Evolutionary conservation across 306 rosid genomes (phyloP), one percentile per base, ranked within the genome.

Genomic region (Fragaria nilgerrensis): DNA sequence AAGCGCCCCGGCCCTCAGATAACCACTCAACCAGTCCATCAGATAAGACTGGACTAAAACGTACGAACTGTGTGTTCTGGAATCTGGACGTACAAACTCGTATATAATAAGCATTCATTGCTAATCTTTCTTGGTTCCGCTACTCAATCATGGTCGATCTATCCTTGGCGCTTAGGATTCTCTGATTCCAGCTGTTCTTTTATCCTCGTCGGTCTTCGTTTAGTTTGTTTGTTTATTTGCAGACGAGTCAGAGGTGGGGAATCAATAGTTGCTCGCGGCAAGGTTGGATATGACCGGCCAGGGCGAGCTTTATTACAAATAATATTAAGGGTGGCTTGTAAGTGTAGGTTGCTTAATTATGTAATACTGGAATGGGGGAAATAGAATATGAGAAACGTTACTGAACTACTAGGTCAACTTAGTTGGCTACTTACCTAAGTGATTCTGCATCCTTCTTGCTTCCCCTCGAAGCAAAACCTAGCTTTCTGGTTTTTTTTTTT

Each of bases 131-230:
- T 62, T 17, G 20, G 68, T 62, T 29, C 29, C 67, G 16, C 20
- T 62, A 29, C 67, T 62, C 67, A 13, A 62, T 27, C 67, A 27
- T 62, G 67, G 67, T 62, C 34, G 34, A 32, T 32, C 67, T 62
- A 19, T 62, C 37, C 67, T 27, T 27, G 20, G 20, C 9, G 67
- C 67, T 62, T 62, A 25, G 67, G 67, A 62, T 62, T 7, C 67
- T 29, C 14, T 62, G 10, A 62, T 25, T 62, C 41, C 67, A 62
- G 20, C 67, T 27, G 67, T 62, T 27, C 15, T 12, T 29, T 27
- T 12, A 17, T 62, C 32, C 41, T 14, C n/a, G 39, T 62, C 20
- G 67, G 67, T 61, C 67, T 27, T 61, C 20, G 36, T 61, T 27
- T 27, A 1, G 62, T 27, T 27, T 62, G 66, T 61, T 61, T 61